Percentiles rank a stretch among this genome's conserved stretches.
These are phyloP conservation scores for Xylariales sp. DNA, from an alignment of 2,329 filamentous ascomycete genomes.

Conservation along the genomic window DNA sequence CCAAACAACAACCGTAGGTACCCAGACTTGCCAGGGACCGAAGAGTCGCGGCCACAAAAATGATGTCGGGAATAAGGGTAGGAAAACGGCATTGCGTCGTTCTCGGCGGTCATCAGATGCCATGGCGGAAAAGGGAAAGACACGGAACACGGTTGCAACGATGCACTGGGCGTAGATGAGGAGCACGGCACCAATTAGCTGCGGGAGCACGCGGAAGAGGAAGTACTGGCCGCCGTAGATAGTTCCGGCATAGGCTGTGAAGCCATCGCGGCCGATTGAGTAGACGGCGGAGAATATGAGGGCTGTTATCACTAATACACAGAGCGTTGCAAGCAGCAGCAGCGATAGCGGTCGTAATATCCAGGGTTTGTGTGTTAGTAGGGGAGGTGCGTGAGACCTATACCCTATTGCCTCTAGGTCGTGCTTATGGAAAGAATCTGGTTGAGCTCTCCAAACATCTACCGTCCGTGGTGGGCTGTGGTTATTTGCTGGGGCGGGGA, in stretches of 20 bases:
- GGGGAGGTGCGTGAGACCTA: slow-evolving; percentile 53
- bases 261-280: slow-evolving; percentile 70
- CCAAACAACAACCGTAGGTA: slow-evolving; percentile 78
- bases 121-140: slow-evolving; percentile 83
- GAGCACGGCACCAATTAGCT: slow-evolving; percentile 76
- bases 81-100: slow-evolving; percentile 74
- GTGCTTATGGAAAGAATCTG: slow-evolving; percentile 45
- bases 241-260: slow-evolving; percentile 73
- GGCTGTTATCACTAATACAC: slow-evolving; percentile 76
- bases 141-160: slow-evolving; percentile 77
- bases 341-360: slow-evolving; percentile 77
- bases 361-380: slow-evolving; percentile 76
- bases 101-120: slow-evolving; percentile 69
- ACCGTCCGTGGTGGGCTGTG: slow-evolving; percentile 45
- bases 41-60: slow-evolving; percentile 71
- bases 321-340: slow-evolving; percentile 67
- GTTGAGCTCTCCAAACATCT: slow-evolving; percentile 47
- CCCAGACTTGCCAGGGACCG: slow-evolving; percentile 74
- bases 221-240: slow-evolving; percentile 84
- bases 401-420: slow-evolving; percentile 52
- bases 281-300: slow-evolving; percentile 79
- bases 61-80: slow-evolving; percentile 74
- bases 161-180: slow-evolving; percentile 83
- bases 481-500: slow-evolving; percentile 18
- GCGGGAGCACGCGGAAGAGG: slow-evolving; percentile 85